Percentiles rank a stretch among this genome's conserved stretches.
Evolutionary conservation across 1,284 basidiomycete species (phyloP).

Genomic region (Erythrobasidium hasegawianum): DNA sequence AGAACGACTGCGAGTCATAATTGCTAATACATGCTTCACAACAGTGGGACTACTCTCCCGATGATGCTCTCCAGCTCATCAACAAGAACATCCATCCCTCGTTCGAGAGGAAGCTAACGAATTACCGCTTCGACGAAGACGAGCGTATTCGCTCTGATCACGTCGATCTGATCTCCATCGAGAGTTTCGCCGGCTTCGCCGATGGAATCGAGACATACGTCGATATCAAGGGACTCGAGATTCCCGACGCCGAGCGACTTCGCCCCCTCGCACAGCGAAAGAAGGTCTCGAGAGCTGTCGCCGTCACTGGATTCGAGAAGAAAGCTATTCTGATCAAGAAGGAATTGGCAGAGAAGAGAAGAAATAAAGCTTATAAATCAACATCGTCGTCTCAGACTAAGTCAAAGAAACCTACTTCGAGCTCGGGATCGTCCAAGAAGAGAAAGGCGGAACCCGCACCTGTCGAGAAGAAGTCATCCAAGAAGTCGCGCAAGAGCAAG

Average conservation of each 20-base stretch:
- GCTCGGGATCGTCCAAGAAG: too few relatives aligned
- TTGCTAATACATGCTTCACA: too few relatives aligned
- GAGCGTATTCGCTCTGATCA: conserved; percentile 8
- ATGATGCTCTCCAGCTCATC: conserved; percentile 1
- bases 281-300: background rate
- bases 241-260: background rate
- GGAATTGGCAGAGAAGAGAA: too few relatives aligned
- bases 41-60: conserved; percentile 25
- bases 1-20: too few relatives aligned
- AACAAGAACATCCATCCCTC: background rate
- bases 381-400: too few relatives aligned
- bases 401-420: too few relatives aligned
- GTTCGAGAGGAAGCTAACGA: conserved; percentile 1
- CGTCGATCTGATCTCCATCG: conserved; percentile 1
- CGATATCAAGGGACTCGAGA: background rate
- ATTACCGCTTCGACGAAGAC: conserved; percentile 15
- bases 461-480: too few relatives aligned
- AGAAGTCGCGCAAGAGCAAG: too few relatives aligned
- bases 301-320: too few relatives aligned
- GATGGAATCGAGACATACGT: background rate
- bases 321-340: too few relatives aligned
- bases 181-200: conserved; percentile 1
- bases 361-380: too few relatives aligned
- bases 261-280: background rate
- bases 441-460: too few relatives aligned